Base-by-base conservation (phyloP, 139 green algal species). In the Coelastrella sp. region DNA sequence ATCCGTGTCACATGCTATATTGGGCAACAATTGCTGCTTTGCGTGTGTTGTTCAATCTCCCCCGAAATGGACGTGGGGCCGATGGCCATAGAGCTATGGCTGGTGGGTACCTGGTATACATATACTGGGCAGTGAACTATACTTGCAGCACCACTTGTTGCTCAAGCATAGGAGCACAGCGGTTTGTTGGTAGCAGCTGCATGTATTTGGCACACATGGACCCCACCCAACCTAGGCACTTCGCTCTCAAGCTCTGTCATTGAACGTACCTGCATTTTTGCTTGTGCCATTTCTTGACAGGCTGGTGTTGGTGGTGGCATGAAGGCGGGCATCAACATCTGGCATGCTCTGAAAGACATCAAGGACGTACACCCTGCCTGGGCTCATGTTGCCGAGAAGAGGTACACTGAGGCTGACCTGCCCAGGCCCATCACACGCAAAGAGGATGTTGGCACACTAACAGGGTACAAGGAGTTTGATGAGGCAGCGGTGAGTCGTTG, bases 251-350 rank as follows among this genome's bases (percentile, higher is more conserved):
- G 11, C 16, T 20, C 73, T 16, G 6, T 78, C 73, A 78, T 78
- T 1, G 6, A 22, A 78, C n/a, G 73, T 10, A 11, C 6, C 3
- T 78, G 73, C 19, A 11, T 3, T 7, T 7, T 14, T 17, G 68
- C 13, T 22, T n/a, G 20, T 80, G 65, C 17, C 11, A 7, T 87
- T 87, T 20, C 77, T 83, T 11, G 32, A 47, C 71, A 94, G 87
- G 87, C 94, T 68, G 92, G 94, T n/a, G 94, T 94, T 3, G 94
- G 94, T 57, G 86, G 73, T 23, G 94, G 93, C 78, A 93, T 95
- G 85, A 95, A 95, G 91, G 92, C 82, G 14, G 93, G 90, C 58
- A 90, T 94, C 32, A 92, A 92, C 75, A 83, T 94, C 60, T 95
- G 93, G 93, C 77, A 16, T 20, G 90, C 90, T 58, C 23, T 85